phyloP scores from a whole-genome alignment of 345 rosid species.

The Gossypium bickii region DNA sequence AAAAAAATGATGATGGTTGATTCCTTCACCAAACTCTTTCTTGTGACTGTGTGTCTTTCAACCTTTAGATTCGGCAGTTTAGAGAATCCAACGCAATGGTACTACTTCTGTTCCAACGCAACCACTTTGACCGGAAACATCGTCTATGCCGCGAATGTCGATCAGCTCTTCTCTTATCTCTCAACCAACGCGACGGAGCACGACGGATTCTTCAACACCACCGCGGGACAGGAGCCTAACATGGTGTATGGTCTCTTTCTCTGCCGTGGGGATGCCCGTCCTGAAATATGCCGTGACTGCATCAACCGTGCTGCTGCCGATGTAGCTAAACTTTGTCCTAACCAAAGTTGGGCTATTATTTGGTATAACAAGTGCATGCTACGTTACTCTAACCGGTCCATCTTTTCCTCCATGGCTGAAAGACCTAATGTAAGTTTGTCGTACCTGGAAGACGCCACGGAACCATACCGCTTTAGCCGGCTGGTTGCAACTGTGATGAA shows the following conservation, averaged over 20 bases:
- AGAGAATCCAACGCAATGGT: not conserved
- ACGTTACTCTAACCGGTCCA: constrained; percentile 12
- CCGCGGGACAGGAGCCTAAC: constrained; percentile 11
- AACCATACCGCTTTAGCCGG: constrained; percentile 4
- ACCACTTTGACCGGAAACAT: constrained; percentile 2
- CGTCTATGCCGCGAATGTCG: constrained; percentile 10
- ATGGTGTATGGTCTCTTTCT: constrained; percentile 22
- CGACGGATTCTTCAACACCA: constrained; percentile 19
- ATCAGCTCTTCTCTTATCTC: constrained; percentile 16
- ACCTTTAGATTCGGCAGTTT: not conserved
- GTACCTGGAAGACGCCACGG: not conserved
- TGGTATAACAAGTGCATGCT: constrained; percentile 26
- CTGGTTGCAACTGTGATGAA: not conserved
- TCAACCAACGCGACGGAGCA: constrained; percentile 11
- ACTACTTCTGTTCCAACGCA: not conserved
- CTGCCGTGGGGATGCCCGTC: constrained; percentile 30
- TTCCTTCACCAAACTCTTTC: not conserved
- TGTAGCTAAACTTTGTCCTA: constrained; percentile 11
- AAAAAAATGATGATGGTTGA: not conserved
- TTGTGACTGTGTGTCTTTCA: not conserved
- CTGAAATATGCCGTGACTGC: constrained; percentile 16
- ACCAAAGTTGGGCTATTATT: not conserved
- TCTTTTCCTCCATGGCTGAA: constrained; percentile 1
- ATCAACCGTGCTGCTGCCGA: constrained; percentile 6
- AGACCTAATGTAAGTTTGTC: not conserved